phyloP scores from a whole-genome alignment of 192 early-diverging fungal genomes.

The Entomortierella lignicola region DNA sequence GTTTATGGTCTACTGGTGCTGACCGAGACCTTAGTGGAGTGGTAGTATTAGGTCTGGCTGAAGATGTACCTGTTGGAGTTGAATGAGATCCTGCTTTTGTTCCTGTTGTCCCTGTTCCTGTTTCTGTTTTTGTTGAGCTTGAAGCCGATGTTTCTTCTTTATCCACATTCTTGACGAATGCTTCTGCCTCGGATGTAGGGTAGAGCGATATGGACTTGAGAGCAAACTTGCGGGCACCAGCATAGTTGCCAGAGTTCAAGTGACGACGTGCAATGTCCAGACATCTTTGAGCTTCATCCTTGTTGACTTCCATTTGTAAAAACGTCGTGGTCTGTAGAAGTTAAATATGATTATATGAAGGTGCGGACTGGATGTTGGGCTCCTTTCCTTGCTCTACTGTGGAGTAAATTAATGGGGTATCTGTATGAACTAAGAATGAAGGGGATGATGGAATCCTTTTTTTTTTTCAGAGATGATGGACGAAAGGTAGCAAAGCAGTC shows the following conservation, averaged over 20 bases:
- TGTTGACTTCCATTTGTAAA: constrained; percentile 86
- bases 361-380: too few relatives aligned
- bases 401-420: too few relatives aligned
- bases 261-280: constrained; percentile 82
- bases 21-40: constrained; percentile 26
- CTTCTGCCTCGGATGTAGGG: constrained; percentile 74
- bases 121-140: constrained; percentile 5
- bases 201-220: constrained; percentile 84
- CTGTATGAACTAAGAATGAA: too few relatives aligned
- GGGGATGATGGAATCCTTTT: too few relatives aligned
- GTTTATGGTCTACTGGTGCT: constrained; percentile 46
- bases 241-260: constrained; percentile 71
- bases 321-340: too few relatives aligned
- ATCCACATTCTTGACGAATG: constrained; percentile 63
- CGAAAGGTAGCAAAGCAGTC: too few relatives aligned
- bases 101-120: constrained; percentile 1
- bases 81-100: background rate
- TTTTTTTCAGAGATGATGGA: too few relatives aligned
- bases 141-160: constrained; percentile 10
- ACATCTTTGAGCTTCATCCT: constrained; percentile 86
- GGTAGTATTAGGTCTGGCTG: constrained; percentile 9
- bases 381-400: too few relatives aligned
- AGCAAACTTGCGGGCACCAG: constrained; percentile 82
- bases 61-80: constrained; percentile 37
- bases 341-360: too few relatives aligned